These are phyloP conservation scores for Ophiosphaerella narmari DNA, from an alignment of 2,329 filamentous ascomycete genomes.

Conservation along the genomic window DNA sequence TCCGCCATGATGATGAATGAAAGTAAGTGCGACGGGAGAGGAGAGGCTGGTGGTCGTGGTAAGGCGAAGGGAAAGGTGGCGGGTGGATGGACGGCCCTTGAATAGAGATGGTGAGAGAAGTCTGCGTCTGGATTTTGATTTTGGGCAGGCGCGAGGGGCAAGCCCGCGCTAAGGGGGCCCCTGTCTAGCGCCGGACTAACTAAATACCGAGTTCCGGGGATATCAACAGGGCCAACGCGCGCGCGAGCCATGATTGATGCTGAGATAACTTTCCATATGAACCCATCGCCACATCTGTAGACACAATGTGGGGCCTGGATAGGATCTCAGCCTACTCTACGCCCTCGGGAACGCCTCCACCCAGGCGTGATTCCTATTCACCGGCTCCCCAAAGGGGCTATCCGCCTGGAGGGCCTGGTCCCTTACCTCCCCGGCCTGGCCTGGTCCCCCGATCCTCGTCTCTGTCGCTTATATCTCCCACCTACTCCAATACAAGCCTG, in stretches of 20 bases:
- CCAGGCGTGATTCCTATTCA: slow-evolving; percentile 70
- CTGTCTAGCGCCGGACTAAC: slow-evolving; percentile 30
- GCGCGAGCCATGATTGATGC: slow-evolving; percentile 1
- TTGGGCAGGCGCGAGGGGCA: slow-evolving; percentile 35
- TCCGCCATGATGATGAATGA: slow-evolving; percentile 65
- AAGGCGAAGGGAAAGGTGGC: slow-evolving; percentile 28
- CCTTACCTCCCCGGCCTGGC: slow-evolving; percentile 70
- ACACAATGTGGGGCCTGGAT: slow-evolving; percentile 80
- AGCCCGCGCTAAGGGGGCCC: slow-evolving; percentile 27
- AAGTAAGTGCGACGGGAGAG: slow-evolving; percentile 42
- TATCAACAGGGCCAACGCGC: background rate
- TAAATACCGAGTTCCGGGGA: slow-evolving; percentile 13
- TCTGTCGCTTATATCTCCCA: slow-evolving; percentile 72
- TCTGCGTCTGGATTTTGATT: slow-evolving; percentile 40
- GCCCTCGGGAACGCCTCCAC: slow-evolving; percentile 65
- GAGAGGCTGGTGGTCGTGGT: slow-evolving; percentile 34
- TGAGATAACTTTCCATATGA: background rate
- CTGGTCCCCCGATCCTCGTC: slow-evolving; percentile 75
- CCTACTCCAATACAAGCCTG: slow-evolving; percentile 77
- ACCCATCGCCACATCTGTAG: background rate
- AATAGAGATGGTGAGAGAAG: slow-evolving; percentile 36
- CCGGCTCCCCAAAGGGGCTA: slow-evolving; percentile 71
- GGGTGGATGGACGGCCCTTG: slow-evolving; percentile 30
- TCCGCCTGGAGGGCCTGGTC: slow-evolving; percentile 71
- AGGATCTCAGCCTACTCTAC: slow-evolving; percentile 75